These are phyloP conservation scores for Fusarium sp. DNA, from an alignment of 2,329 filamentous ascomycete genomes.

Conservation along the genomic window DNA sequence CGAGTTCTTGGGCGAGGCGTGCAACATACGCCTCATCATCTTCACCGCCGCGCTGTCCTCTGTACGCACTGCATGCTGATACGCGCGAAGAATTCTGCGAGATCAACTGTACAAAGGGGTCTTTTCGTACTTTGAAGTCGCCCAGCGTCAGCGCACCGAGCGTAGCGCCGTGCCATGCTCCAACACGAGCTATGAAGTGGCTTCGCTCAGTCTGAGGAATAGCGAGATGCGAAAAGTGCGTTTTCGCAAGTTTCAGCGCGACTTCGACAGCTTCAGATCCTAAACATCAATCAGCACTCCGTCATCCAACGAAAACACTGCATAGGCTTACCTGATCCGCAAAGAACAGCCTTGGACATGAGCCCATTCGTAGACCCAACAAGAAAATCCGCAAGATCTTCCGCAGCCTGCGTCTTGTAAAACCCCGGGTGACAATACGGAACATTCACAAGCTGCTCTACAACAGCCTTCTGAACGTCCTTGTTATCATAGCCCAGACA, in stretches of 20 bases:
- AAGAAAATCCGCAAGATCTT: conserved; percentile 34
- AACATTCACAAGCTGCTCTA: conserved; percentile 28
- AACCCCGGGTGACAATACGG: conserved; percentile 36
- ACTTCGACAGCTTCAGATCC: conserved; percentile 38
- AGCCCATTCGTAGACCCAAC: conserved; percentile 30
- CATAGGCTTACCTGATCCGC: conserved; percentile 26
- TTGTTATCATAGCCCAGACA: conserved; percentile 38
- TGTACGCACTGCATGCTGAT: conserved; percentile 17
- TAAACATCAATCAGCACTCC: background rate
- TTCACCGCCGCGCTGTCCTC: background rate
- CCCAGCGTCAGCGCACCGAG: conserved; percentile 32
- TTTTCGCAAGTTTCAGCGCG: conserved; percentile 35
- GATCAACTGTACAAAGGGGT: conserved; percentile 30
- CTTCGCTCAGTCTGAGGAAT: conserved; percentile 25
- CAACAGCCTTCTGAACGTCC: conserved; percentile 35
- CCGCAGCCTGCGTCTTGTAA: conserved; percentile 33
- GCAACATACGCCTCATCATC: conserved; percentile 50
- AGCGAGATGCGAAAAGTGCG: conserved; percentile 27
- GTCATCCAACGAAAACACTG: rapidly evolving
- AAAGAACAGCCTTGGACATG: conserved; percentile 36
- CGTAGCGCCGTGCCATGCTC: conserved; percentile 34
- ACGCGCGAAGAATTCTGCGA: conserved; percentile 22
- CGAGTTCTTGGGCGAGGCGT: conserved; percentile 55
- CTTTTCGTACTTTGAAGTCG: conserved; percentile 35
- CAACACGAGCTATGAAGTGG: conserved; percentile 30